Evolutionary conservation across 2,329 filamentous ascomycete species (phyloP).

Genomic region (Colletotrichum gigasporum): DNA sequence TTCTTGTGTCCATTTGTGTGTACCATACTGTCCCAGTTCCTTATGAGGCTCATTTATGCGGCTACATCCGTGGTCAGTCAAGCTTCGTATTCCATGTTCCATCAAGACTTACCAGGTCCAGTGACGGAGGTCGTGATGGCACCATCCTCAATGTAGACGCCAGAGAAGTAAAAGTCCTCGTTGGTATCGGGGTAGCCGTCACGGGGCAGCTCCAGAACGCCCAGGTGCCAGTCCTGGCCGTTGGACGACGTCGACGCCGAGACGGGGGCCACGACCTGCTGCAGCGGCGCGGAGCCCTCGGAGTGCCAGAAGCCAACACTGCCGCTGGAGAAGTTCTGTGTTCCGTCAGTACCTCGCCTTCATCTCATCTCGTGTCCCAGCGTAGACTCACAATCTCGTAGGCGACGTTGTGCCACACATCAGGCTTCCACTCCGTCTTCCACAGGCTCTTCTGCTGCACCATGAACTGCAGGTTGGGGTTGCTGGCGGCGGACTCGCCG

Average conservation of each 20-base stretch:
- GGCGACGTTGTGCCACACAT: constrained; percentile 79
- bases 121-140: constrained; percentile 44
- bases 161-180: constrained; percentile 78
- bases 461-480: constrained; percentile 71
- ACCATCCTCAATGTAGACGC: constrained; percentile 71
- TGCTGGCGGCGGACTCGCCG: constrained; percentile 53
- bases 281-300: constrained; percentile 66
- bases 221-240: constrained; percentile 78
- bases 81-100: not conserved
- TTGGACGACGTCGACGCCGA: constrained; percentile 70
- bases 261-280: constrained; percentile 68
- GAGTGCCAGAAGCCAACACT: constrained; percentile 77
- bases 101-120: constrained; percentile 33
- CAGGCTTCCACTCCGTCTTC: constrained; percentile 68
- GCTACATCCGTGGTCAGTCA: not conserved
- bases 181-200: constrained; percentile 59
- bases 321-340: constrained; percentile 64
- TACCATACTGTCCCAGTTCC: not conserved
- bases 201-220: constrained; percentile 72
- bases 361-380: not conserved
- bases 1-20: not conserved
- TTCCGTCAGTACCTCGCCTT: not conserved
- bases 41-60: not conserved
- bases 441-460: constrained; percentile 69
- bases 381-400: constrained; percentile 67